Evolutionary conservation across 805 yeast genomes (phyloP), one percentile per base, ranked within the genome.

Genomic region (Myxozyma vanderwaltii): DNA sequence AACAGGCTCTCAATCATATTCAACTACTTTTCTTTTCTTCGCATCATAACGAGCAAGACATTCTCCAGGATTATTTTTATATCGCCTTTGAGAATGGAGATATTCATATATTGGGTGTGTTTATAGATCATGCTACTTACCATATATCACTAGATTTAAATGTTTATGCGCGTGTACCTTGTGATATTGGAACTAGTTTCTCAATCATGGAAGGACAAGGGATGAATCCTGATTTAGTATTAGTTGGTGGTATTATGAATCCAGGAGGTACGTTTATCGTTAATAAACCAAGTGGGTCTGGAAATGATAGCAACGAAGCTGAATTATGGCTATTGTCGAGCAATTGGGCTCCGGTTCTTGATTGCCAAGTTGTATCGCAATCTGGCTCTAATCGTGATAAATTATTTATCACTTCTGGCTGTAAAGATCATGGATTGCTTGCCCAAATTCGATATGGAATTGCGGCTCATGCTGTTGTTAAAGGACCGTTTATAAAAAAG

Each of bases 11-110:
- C 6, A 31, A 5, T 15, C 40, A 47, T 13, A 6, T 47, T 3
- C 51, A 47, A 13, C 7, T 8, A 15, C 35, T 47, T 12, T n/a
- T 21, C 24, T 47, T 35, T 17, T 7, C 38, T 15, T 13, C 23
- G 7, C 27, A 33, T 41, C 35, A n/a, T n/a, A n/a, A 15, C 13
- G 12, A 1, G 8, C 15, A 31, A 24, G 44, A 26, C 12, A 15
- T 24, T 15, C 27, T 26, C 8, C 26, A 17, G 3, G 64, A 61
- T 19, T 59, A 54, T 40, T 41, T 61, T 21, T 61, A 54, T 27
- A 31, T 61, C 17, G 59, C 60, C 4, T 61, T 61, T 47, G 60
- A 59, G 13, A 24, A 46, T 17, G 65, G 65, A 15, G 55, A 47
- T 21, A 47, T 61, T 12, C 54, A 47, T 49, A 19, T 50, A 8